Conservation (phyloP, 2,329 filamentous ascomycete species). For the Penicillium verrucosum region DNA sequence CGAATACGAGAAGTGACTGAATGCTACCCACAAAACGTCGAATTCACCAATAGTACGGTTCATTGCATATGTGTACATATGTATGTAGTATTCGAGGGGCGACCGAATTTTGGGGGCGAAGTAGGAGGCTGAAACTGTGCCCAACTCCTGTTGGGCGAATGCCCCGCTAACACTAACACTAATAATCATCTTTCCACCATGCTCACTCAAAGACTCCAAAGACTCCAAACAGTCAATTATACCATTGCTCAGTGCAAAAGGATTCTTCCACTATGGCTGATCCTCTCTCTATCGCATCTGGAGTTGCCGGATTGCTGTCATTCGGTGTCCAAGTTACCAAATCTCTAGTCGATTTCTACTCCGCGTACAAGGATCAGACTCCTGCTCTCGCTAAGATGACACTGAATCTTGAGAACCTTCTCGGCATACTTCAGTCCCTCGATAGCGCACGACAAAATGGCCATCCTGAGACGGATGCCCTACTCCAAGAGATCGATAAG, state of each 20-base stretch:
- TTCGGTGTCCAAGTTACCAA: constrained; percentile 38
- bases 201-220: background rate
- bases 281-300: constrained; percentile 27
- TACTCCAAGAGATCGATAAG: constrained; percentile 5
- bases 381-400: constrained; percentile 24
- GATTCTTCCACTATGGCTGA: constrained; percentile 19
- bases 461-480: background rate
- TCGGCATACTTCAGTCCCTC: background rate
- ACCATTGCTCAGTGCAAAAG: background rate
- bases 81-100: background rate
- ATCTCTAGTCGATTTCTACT: constrained; percentile 36
- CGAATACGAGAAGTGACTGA: background rate
- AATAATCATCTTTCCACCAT: background rate
- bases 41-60: no score
- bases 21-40: no score
- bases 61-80: no score
- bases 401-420: constrained; percentile 6
- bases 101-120: background rate
- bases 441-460: background rate
- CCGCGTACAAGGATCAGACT: constrained; percentile 25
- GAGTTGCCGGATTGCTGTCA: constrained; percentile 35
- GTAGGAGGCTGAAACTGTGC: background rate
- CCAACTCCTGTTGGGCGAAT: background rate
- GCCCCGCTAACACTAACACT: background rate
- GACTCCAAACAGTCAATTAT: background rate